These are phyloP conservation scores for Eutypella sp. DNA, from an alignment of 2,329 filamentous ascomycete species.

Conservation along the genomic window DNA sequence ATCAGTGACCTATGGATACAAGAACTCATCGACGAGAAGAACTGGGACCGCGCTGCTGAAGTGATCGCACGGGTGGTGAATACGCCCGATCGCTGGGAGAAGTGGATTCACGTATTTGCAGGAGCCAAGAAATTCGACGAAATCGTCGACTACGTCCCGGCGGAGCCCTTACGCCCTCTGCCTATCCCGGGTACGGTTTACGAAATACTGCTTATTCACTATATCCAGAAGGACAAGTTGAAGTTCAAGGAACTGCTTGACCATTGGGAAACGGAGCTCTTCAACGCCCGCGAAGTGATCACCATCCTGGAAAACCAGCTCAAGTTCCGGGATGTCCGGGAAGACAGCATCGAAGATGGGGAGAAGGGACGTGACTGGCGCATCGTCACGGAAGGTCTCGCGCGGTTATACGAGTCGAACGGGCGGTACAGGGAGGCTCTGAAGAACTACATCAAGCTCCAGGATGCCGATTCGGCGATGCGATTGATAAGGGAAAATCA, in stretches of 20 bases:
- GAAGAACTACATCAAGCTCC: constrained; percentile 81
- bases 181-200: constrained; percentile 79
- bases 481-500: constrained; percentile 80
- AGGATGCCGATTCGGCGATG: constrained; percentile 89
- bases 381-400: constrained; percentile 81
- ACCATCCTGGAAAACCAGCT: constrained; percentile 79
- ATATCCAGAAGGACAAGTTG: constrained; percentile 71
- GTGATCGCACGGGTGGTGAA: constrained; percentile 79
- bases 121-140: constrained; percentile 83
- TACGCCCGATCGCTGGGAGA: constrained; percentile 81
- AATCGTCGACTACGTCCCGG: constrained; percentile 79
- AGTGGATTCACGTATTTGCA: constrained; percentile 92
- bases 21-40: constrained; percentile 67
- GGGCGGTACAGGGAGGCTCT: constrained; percentile 80
- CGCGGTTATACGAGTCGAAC: constrained; percentile 76
- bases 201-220: constrained; percentile 84
- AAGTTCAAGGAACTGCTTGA: constrained; percentile 76
- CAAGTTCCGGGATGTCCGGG: constrained; percentile 65
- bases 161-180: constrained; percentile 64
- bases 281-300: constrained; percentile 71
- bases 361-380: constrained; percentile 77
- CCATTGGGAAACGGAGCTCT: constrained; percentile 78
- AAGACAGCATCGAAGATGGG: constrained; percentile 71
- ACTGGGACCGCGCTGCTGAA: constrained; percentile 75
- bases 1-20: constrained; percentile 93